Conservation (phyloP, 2,329 filamentous ascomycete species). For the Pseudogymnoascus sp. region DNA sequence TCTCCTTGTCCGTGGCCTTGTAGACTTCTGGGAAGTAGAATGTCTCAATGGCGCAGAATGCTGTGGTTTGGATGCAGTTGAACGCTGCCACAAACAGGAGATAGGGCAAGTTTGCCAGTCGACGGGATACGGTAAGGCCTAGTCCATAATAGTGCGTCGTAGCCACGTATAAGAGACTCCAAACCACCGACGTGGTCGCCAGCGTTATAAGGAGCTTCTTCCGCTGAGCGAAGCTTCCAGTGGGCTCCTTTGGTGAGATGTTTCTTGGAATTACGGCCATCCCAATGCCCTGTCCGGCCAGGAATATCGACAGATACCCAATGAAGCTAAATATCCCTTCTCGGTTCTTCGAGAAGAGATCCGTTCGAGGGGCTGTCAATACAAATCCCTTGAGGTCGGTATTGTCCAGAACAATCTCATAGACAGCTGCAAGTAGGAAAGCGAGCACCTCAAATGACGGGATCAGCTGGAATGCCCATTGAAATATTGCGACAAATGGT, state of each 20-base stretch:
- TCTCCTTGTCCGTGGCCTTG: conserved; percentile 42
- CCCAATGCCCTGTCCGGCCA: conserved; percentile 78
- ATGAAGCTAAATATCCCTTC: conserved; percentile 94
- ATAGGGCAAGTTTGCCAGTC: conserved; percentile 88
- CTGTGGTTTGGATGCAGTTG: conserved; percentile 73
- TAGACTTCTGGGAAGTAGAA: conserved; percentile 68
- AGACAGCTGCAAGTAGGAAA: conserved; percentile 56
- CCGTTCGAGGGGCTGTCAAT: conserved; percentile 67
- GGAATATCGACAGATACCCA: conserved; percentile 90
- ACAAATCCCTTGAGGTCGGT: conserved; percentile 77
- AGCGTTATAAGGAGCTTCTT: conserved; percentile 56
- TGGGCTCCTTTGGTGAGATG: conserved; percentile 35
- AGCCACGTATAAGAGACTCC: conserved; percentile 62
- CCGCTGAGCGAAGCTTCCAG: conserved; percentile 38
- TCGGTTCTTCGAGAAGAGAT: conserved; percentile 80
- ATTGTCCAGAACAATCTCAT: conserved; percentile 68
- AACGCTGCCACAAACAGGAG: conserved; percentile 88
- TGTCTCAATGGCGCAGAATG: conserved; percentile 71
- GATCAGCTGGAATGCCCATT: conserved; percentile 59
- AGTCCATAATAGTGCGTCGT: conserved; percentile 66
- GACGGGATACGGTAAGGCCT: conserved; percentile 70
- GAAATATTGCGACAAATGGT: conserved; percentile 78
- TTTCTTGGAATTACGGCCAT: conserved; percentile 65
- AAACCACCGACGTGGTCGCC: conserved; percentile 54
- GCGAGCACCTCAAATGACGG: conserved; percentile 72